Evolutionary conservation across 805 yeast genomes (phyloP), one percentile per base, ranked within the genome.

Genomic region (Cyberlindnera lachancei): DNA sequence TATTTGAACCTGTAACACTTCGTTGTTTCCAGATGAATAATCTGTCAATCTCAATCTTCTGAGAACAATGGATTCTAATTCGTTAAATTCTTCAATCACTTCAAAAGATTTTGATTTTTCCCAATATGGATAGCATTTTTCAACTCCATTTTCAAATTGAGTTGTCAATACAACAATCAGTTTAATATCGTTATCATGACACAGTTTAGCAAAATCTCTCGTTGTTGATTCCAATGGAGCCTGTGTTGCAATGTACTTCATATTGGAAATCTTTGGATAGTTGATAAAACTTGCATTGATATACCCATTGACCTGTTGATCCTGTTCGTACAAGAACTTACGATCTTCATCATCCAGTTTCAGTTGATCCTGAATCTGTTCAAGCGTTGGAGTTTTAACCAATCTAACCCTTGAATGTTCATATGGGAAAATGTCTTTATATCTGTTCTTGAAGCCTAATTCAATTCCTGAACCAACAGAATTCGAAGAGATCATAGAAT

Each of bases 101-200:
- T 36, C 30, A 13, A 41, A 44, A 35, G 52, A 46, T 50, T 75
- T 76, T 1, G 48, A 48, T 4, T 84, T 85, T 4, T 75, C 55
- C 96, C 97, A 92, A 57, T 74, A 90, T 22, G 84, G 73, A 23
- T 73, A 72, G 58, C 96, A 90, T 58, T 90, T 88, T 45, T 75
- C 81, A 23, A 82, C 68, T 3, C 82, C 79, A 44, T 79, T 77
- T 53, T 90, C 96, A 39, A 59, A 61, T 43, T 80, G 83, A 17
- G 77, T 77, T 3, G 95, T 82, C 42, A 86, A 66, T 25, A 94
- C 78, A 5, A 90, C 56, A 18, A 90, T 73, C 4, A 90, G 53
- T 6, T 82, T 78, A 10, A 76, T 70, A 14, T 65, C 55, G 42
- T 83, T 73, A 36, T 79, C 76, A 25, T 73, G 61, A 12, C 83